phyloP scores from a whole-genome alignment of 2,329 filamentous ascomycete genomes.

The Epichloe glyceriae region DNA sequence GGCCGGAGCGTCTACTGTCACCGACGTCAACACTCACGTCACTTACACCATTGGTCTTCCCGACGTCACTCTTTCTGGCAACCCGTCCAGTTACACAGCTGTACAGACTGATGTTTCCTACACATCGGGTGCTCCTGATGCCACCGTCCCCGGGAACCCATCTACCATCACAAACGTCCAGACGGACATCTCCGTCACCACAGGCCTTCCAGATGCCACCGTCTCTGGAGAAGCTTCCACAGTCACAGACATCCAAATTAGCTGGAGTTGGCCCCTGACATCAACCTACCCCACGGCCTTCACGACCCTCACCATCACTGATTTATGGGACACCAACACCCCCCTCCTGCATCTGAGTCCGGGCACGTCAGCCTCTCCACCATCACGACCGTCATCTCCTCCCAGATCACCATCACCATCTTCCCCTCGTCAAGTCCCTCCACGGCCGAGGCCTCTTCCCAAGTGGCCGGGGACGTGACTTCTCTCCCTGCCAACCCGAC shows the following conservation, averaged over 20 bases:
- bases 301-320: slow-evolving; percentile 18
- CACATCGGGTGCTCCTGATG: slow-evolving; percentile 14
- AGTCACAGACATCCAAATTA: slow-evolving; percentile 16
- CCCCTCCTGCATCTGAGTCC: background rate
- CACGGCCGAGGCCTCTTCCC: slow-evolving; percentile 6
- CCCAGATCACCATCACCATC: slow-evolving; percentile 14
- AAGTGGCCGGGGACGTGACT: slow-evolving; percentile 13
- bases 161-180: slow-evolving; percentile 18
- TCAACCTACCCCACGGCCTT: slow-evolving; percentile 8
- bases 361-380: slow-evolving; percentile 8
- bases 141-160: slow-evolving; percentile 17
- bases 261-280: slow-evolving; percentile 11
- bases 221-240: slow-evolving; percentile 20
- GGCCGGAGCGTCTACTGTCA: slow-evolving; percentile 12
- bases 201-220: slow-evolving; percentile 19
- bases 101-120: slow-evolving; percentile 11
- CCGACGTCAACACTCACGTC: slow-evolving; percentile 13
- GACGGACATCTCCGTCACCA: slow-evolving; percentile 16
- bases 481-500: slow-evolving; percentile 10
- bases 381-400: slow-evolving; percentile 13
- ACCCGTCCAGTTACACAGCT: slow-evolving; percentile 12
- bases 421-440: slow-evolving; percentile 1
- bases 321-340: slow-evolving; percentile 14
- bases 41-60: slow-evolving; percentile 12
- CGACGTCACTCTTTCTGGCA: slow-evolving; percentile 17